phyloP scores from a whole-genome alignment of 441 rosid species.

The Croton setiger region DNA sequence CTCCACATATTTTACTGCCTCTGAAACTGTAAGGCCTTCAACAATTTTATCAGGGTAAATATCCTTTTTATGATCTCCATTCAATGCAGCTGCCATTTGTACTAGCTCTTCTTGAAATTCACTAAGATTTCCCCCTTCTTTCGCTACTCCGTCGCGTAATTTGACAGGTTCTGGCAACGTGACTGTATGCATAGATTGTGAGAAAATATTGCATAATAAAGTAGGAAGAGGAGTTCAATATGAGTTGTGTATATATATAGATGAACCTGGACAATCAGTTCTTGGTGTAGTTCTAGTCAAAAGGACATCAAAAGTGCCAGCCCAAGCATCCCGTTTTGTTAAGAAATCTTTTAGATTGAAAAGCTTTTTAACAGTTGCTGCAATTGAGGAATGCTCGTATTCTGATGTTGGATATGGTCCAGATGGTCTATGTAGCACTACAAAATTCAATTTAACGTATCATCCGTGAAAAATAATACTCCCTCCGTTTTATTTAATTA shows the following conservation, averaged over 20 bases:
- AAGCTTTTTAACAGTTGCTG: constrained; percentile 80
- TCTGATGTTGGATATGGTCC: constrained; percentile 76
- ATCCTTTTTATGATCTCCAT: constrained; percentile 58
- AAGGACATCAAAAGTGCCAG: constrained; percentile 74
- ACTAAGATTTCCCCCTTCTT: constrained; percentile 53
- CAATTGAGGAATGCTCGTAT: constrained; percentile 86
- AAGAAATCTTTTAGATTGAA: constrained; percentile 76
- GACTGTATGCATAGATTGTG: too few relatives aligned
- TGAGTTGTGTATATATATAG: not conserved
- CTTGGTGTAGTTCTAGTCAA: constrained; percentile 60
- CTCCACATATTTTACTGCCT: constrained; percentile 53
- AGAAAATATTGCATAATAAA: not conserved
- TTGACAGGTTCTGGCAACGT: constrained; percentile 47
- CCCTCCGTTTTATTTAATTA: too few relatives aligned
- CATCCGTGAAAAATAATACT: too few relatives aligned
- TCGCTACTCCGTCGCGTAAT: constrained; percentile 39
- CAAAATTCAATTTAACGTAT: constrained; percentile 1
- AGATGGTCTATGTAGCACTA: constrained; percentile 69
- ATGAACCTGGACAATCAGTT: constrained; percentile 72
- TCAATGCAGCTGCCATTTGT: constrained; percentile 67
- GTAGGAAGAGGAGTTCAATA: not conserved
- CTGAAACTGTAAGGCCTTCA: constrained; percentile 55
- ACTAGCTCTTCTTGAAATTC: constrained; percentile 77
- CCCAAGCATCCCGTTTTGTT: constrained; percentile 95
- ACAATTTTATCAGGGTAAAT: constrained; percentile 47